These are phyloP conservation scores for Castanopsis chinensis DNA, from an alignment of 306 rosid genomes.

Conservation along the genomic window DNA sequence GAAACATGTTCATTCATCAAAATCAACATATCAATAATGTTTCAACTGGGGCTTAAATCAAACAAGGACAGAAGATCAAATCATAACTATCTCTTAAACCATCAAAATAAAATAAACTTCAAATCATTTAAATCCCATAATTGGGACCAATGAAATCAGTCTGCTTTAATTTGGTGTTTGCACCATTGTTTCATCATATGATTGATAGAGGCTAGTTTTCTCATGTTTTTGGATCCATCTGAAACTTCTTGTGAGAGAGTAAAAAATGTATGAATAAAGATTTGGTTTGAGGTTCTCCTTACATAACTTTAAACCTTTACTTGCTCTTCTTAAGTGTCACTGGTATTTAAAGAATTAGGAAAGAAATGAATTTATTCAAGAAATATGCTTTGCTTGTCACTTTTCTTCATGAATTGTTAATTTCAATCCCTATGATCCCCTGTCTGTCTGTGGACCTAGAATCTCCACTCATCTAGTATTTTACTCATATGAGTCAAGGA, in stretches of 20 bases:
- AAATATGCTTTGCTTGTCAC: not conserved
- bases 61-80: too few species aligned
- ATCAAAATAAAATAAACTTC: too few species aligned
- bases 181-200: not conserved
- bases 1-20: too few species aligned
- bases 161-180: too few species aligned
- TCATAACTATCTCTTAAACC: too few species aligned
- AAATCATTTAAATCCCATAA: too few species aligned
- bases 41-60: too few species aligned
- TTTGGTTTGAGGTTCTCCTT: not conserved
- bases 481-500: constrained; percentile 16
- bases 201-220: not conserved
- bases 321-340: not conserved
- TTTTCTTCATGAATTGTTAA: not conserved
- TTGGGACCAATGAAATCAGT: too few species aligned
- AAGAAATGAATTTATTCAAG: not conserved
- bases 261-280: not conserved
- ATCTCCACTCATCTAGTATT: constrained; percentile 19
- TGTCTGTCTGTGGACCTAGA: constrained; percentile 12
- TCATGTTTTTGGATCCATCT: not conserved
- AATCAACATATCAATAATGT: too few species aligned
- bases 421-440: not conserved
- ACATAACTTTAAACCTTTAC: not conserved
- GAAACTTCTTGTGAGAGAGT: not conserved
- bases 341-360: not conserved